phyloP scores from a whole-genome alignment of 163 green algal species.

The Chlorella variabilis region DNA sequence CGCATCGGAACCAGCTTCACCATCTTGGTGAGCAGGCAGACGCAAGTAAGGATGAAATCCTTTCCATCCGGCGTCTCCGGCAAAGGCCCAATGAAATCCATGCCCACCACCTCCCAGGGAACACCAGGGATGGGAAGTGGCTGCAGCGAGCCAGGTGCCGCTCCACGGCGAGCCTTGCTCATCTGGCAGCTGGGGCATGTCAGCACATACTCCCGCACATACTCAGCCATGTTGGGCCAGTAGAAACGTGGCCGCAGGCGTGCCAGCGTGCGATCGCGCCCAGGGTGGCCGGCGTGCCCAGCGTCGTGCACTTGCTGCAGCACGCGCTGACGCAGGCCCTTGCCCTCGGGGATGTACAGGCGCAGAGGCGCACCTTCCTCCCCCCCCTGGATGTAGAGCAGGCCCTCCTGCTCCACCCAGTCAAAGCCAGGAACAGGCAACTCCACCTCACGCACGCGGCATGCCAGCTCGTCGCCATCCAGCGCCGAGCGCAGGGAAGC shows the following conservation, averaged over 20 bases:
- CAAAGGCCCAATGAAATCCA: constrained; percentile 49
- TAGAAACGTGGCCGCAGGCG: constrained; percentile 21
- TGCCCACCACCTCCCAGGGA: constrained; percentile 39
- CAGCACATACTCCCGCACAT: constrained; percentile 34
- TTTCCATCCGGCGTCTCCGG: constrained; percentile 36
- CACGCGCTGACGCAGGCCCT: neutral
- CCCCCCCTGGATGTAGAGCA: neutral
- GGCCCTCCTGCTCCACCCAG: neutral
- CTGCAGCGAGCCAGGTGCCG: constrained; percentile 2
- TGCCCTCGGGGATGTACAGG: constrained; percentile 1
- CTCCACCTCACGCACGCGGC: too few species aligned
- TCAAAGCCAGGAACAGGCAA: too few species aligned
- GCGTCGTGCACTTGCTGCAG: neutral
- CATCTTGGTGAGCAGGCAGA: constrained; percentile 68
- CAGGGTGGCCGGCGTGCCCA: neutral
- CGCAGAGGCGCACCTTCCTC: neutral
- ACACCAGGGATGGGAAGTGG: constrained; percentile 39
- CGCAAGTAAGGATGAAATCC: constrained; percentile 63
- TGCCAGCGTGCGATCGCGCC: neutral
- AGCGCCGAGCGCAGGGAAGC: too few species aligned
- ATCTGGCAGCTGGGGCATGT: constrained; percentile 38
- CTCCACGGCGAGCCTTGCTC: constrained; percentile 37
- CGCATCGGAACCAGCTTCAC: constrained; percentile 47
- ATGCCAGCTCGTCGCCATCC: too few species aligned
- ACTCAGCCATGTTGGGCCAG: constrained; percentile 54